A percentile compares a stretch with the other conserved stretches of the same genome.
These are phyloP conservation scores for Epicoccum nigrum DNA, from an alignment of 2,329 filamentous ascomycete species.

Conservation along the genomic window DNA sequence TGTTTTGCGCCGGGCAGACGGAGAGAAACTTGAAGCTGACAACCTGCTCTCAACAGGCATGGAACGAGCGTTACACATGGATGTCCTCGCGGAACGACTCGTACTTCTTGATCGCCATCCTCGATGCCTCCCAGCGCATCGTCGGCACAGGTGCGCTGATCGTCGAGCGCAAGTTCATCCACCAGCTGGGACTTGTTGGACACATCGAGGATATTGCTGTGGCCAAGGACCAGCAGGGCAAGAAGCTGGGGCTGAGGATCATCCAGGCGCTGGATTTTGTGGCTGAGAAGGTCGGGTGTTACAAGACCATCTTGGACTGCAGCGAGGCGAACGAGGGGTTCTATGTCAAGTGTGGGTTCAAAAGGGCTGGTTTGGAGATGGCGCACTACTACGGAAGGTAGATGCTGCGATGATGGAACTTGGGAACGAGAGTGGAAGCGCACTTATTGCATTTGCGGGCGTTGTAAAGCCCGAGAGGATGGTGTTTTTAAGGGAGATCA, in stretches of 20 bases:
- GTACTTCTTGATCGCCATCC: slow-evolving; percentile 87
- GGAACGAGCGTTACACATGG: slow-evolving; percentile 81
- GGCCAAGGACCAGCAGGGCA: slow-evolving; percentile 92
- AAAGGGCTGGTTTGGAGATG: slow-evolving; percentile 92
- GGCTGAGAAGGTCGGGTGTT: slow-evolving; percentile 87
- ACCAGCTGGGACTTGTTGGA: slow-evolving; percentile 80
- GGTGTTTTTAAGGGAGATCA: neutral
- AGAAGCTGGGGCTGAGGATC: slow-evolving; percentile 90
- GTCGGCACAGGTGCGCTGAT: slow-evolving; percentile 92
- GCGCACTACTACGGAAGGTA: slow-evolving; percentile 77
- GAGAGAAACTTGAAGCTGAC: slow-evolving; percentile 1
- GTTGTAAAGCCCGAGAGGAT: neutral
- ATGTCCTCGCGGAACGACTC: slow-evolving; percentile 74
- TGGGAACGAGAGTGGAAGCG: neutral
- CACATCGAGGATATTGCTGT: slow-evolving; percentile 99
- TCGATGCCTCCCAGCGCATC: slow-evolving; percentile 71
- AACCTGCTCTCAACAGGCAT: slow-evolving; percentile 48
- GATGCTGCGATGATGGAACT: neutral
- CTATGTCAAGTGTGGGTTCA: slow-evolving; percentile 97
- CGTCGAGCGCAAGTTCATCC: slow-evolving; percentile 93
- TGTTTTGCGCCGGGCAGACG: neutral
- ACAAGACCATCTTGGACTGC: slow-evolving; percentile 96
- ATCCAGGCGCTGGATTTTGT: slow-evolving; percentile 93
- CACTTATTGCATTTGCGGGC: slow-evolving; percentile 4
- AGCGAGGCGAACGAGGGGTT: slow-evolving; percentile 96